phyloP scores from a whole-genome alignment of 305 asterid genomes.

The Salvia sclarea region DNA sequence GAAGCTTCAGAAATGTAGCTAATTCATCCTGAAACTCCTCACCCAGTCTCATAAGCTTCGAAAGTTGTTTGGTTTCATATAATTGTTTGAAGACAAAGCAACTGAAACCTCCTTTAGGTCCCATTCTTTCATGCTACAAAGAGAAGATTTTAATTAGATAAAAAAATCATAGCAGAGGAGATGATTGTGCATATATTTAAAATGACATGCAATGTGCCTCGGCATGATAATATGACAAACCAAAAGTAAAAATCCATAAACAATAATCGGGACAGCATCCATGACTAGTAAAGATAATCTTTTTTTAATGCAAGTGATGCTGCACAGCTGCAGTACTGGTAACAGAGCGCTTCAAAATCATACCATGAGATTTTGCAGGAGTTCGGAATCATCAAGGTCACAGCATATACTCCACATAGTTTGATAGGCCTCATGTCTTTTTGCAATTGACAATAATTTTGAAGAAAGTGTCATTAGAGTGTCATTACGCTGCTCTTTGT shows the following conservation, averaged over 20 bases:
- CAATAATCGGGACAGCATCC: conserved; percentile 7
- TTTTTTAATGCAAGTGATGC: conserved; percentile 22
- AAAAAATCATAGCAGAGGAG: not conserved
- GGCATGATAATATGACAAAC: conserved; percentile 23
- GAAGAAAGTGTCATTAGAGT: conserved; percentile 59
- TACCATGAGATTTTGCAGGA: conserved; percentile 87
- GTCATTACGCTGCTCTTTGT: conserved; percentile 53
- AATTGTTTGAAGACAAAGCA: conserved; percentile 82
- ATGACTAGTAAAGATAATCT: conserved; percentile 5
- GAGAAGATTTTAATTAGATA: conserved; percentile 25
- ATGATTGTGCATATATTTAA: conserved; percentile 24
- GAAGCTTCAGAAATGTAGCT: conserved; percentile 65
- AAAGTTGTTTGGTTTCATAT: conserved; percentile 62
- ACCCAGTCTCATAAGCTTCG: conserved; percentile 84
- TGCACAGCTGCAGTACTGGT: conserved; percentile 8
- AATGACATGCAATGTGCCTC: conserved; percentile 9
- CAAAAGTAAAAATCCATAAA: not conserved
- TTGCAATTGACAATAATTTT: conserved; percentile 71
- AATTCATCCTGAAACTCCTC: conserved; percentile 88
- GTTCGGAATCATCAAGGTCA: conserved; percentile 70
- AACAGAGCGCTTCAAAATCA: conserved; percentile 26
- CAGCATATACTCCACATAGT: conserved; percentile 85
- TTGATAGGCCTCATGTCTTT: conserved; percentile 82
- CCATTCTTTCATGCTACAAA: conserved; percentile 81
- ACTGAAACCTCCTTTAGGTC: conserved; percentile 92